These are phyloP conservation scores for Ganoderma multipileum DNA, from an alignment of 1,284 basidiomycete genomes.

Conservation along the genomic window DNA sequence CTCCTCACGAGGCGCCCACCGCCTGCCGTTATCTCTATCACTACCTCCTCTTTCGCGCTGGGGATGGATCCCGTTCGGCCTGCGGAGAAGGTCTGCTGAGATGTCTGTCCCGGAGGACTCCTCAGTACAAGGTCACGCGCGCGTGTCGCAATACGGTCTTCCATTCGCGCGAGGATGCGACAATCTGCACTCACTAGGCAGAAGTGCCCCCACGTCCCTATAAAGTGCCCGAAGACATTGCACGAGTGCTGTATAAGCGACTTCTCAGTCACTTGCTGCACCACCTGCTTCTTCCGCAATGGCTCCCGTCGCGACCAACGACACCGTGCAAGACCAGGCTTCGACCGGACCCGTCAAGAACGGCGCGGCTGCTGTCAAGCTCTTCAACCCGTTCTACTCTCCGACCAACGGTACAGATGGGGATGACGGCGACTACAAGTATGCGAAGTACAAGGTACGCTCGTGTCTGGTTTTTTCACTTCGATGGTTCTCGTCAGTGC, in stretches of 20 bases:
- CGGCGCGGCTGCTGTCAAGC: conserved; percentile 22
- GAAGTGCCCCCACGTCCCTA: conserved; percentile 18
- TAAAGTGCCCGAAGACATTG: conserved; percentile 10
- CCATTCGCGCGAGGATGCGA: conserved; percentile 26
- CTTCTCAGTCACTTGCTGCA: conserved; percentile 1
- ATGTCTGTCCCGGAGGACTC: neutral
- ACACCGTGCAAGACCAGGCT: conserved; percentile 32
- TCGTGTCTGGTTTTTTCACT: conserved; percentile 3
- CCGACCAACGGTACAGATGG: conserved; percentile 58
- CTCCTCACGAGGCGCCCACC: neutral
- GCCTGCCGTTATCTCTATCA: neutral
- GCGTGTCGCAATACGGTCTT: conserved; percentile 29
- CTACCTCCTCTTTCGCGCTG: neutral
- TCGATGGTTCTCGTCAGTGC: neutral
- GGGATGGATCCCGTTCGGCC: neutral
- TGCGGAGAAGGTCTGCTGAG: conserved; percentile 17
- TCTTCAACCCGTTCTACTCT: conserved; percentile 74
- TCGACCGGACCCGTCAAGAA: conserved; percentile 14
- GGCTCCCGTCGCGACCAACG: conserved; percentile 51
- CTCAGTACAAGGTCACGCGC: conserved; percentile 28
- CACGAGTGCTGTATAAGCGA: conserved; percentile 6
- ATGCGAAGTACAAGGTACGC: conserved; percentile 65
- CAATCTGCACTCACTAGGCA: neutral
- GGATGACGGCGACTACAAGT: conserved; percentile 57
- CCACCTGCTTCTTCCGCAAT: conserved; percentile 37